A percentile compares a stretch with the other conserved stretches of the same genome.
Evolutionary conservation across 1,139 yeast genomes (phyloP).

Genomic region (Blastobotrys capitulatus): DNA sequence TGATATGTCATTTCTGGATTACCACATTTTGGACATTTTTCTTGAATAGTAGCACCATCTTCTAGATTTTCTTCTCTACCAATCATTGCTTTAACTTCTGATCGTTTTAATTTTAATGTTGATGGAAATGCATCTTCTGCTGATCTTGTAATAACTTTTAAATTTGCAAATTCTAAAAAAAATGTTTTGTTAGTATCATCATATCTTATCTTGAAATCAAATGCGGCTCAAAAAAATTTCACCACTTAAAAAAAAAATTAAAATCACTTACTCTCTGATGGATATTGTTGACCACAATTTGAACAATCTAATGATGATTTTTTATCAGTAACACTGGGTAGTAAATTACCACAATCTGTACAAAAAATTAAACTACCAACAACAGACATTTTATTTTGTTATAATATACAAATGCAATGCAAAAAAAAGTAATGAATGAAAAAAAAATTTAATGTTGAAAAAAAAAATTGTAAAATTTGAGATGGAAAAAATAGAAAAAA

Average conservation of each 20-base stretch:
- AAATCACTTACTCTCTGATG: constrained; percentile 31
- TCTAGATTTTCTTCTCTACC: constrained; percentile 65
- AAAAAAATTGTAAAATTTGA: neutral
- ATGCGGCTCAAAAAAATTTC: neutral
- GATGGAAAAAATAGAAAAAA: neutral
- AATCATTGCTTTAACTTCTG: constrained; percentile 83
- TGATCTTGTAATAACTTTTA: constrained; percentile 82
- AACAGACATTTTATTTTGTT: constrained; percentile 59
- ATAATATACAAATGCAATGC: neutral
- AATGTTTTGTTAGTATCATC: neutral
- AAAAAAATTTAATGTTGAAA: neutral
- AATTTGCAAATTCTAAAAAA: constrained; percentile 51
- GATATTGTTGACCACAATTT: constrained; percentile 60
- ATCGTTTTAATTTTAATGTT: constrained; percentile 66
- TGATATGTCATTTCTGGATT: constrained; percentile 98
- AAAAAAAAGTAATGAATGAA: neutral
- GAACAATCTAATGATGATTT: constrained; percentile 49
- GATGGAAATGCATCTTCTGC: constrained; percentile 94
- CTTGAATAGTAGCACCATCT: constrained; percentile 94
- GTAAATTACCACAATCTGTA: constrained; percentile 84
- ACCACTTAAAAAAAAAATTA: neutral
- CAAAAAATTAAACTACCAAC: constrained; percentile 95
- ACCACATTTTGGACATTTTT: constrained; percentile 96
- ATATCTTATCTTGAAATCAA: too few relatives aligned
- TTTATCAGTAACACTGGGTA: constrained; percentile 58